A percentile compares a stretch with the other conserved stretches of the same genome.
Conservation (phyloP, 2,329 filamentous ascomycete genomes). For the Cryphonectria parasitica region DNA sequence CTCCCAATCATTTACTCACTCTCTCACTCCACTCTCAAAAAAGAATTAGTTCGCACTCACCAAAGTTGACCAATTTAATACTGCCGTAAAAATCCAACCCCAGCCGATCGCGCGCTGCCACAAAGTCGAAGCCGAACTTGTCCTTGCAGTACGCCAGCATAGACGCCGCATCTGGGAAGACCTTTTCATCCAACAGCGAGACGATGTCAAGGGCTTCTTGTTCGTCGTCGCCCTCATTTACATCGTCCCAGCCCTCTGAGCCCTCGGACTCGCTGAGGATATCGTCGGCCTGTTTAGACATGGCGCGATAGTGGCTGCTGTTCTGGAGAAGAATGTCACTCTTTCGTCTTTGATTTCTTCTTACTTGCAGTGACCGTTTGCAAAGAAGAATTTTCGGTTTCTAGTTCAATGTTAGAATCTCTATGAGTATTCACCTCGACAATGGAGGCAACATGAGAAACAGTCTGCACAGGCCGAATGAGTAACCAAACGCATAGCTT, state of each 20-base stretch:
- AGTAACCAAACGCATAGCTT: neutral
- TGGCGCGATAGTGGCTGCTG: neutral
- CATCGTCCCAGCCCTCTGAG: constrained; percentile 39
- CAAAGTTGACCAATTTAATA: constrained; percentile 76
- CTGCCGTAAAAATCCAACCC: constrained; percentile 73
- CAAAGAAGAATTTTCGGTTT: neutral
- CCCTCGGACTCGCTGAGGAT: constrained; percentile 42
- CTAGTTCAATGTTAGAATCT: neutral
- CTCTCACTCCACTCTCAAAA: neutral
- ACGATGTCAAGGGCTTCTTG: constrained; percentile 63
- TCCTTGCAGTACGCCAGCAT: constrained; percentile 74
- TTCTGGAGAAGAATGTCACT: neutral
- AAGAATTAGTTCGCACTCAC: constrained; percentile 46
- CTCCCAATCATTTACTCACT: neutral
- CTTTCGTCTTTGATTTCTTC: neutral
- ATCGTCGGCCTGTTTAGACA: constrained; percentile 29
- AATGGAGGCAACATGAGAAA: neutral
- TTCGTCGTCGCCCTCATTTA: constrained; percentile 59
- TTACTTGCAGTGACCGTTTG: neutral
- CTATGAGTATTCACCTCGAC: neutral
- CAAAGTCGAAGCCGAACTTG: constrained; percentile 69
- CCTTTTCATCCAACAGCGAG: constrained; percentile 69
- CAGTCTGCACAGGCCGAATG: neutral
- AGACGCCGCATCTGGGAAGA: constrained; percentile 64
- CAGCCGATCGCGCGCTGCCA: constrained; percentile 59